A percentile compares a stretch with the other conserved stretches of the same genome.
Evolutionary conservation across 2,329 filamentous ascomycete species (phyloP).

Genomic region (Xylariales sp.): DNA sequence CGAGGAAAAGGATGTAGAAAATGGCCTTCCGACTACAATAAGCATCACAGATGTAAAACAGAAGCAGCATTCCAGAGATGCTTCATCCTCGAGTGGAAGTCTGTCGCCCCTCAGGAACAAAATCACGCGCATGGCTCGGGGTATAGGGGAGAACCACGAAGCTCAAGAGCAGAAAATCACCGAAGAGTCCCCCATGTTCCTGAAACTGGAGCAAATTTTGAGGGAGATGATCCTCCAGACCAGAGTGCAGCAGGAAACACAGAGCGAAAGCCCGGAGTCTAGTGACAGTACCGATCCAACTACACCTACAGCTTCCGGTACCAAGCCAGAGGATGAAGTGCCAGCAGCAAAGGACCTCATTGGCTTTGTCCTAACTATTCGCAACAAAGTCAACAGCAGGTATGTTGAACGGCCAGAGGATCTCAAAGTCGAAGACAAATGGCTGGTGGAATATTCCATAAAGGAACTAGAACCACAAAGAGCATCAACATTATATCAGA

Average conservation of each 20-base stretch:
- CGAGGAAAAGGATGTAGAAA: slow-evolving; percentile 11
- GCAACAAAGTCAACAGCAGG: slow-evolving; percentile 66
- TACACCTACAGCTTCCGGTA: slow-evolving; percentile 4
- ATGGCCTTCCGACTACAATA: slow-evolving; percentile 17
- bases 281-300: neutral
- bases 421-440: slow-evolving; percentile 41
- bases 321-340: slow-evolving; percentile 4
- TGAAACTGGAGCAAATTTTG: slow-evolving; percentile 47
- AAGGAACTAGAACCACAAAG: slow-evolving; percentile 50
- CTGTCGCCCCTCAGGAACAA: slow-evolving; percentile 35
- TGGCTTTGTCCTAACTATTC: slow-evolving; percentile 67
- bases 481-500: slow-evolving; percentile 49
- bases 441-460: slow-evolving; percentile 77
- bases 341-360: slow-evolving; percentile 39
- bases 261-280: no score
- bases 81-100: slow-evolving; percentile 25
- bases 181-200: slow-evolving; percentile 34
- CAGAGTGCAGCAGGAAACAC: slow-evolving; percentile 6
- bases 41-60: slow-evolving; percentile 18
- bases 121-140: slow-evolving; percentile 46
- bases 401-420: slow-evolving; percentile 57
- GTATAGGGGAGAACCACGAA: slow-evolving; percentile 30
- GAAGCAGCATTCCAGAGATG: slow-evolving; percentile 11
- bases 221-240: slow-evolving; percentile 38
- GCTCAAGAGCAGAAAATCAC: slow-evolving; percentile 18